These are phyloP conservation scores for Botryobasidium botryosum DNA, from an alignment of 768 basidiomycete genomes.

Conservation along the genomic window DNA sequence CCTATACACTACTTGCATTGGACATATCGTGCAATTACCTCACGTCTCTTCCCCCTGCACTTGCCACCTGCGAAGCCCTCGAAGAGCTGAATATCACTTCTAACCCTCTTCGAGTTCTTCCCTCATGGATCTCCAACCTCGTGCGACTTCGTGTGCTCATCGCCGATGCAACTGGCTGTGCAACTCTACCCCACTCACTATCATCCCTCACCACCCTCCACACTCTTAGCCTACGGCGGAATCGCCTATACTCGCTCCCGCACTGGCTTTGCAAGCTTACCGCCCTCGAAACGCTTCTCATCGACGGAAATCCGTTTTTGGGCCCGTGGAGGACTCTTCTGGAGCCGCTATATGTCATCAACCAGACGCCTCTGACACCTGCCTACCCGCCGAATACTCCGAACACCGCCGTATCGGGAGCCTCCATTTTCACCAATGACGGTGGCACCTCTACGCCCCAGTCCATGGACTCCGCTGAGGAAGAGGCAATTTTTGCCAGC, in stretches of 20 bases:
- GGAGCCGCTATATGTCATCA: conserved; percentile 53
- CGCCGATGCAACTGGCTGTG: conserved; percentile 78
- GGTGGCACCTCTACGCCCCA: too few relatives aligned
- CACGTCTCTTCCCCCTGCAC: conserved; percentile 61
- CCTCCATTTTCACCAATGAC: too few relatives aligned
- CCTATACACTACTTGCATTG: conserved; percentile 66
- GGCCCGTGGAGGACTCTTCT: conserved; percentile 85
- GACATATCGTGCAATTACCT: conserved; percentile 87
- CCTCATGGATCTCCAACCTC: conserved; percentile 67
- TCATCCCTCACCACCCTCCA: conserved; percentile 63
- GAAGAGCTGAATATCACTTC: conserved; percentile 90
- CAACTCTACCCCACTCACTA: conserved; percentile 57
- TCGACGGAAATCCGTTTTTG: conserved; percentile 95
- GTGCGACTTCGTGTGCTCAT: conserved; percentile 70
- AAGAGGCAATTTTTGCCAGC: too few relatives aligned
- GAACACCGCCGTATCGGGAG: conserved; percentile 42
- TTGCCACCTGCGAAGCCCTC: conserved; percentile 62
- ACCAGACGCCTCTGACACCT: neutral
- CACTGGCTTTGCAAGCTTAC: conserved; percentile 88
- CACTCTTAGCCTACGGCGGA: conserved; percentile 75
- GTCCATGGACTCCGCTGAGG: too few relatives aligned
- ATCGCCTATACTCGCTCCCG: conserved; percentile 78
- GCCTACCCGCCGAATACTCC: conserved; percentile 7
- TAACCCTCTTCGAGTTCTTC: conserved; percentile 85
- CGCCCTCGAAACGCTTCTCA: conserved; percentile 64